Evolutionary conservation across 257 asterid species (phyloP), one percentile per base, ranked within the genome.

Genomic region (Jaltomata sinuosa): DNA sequence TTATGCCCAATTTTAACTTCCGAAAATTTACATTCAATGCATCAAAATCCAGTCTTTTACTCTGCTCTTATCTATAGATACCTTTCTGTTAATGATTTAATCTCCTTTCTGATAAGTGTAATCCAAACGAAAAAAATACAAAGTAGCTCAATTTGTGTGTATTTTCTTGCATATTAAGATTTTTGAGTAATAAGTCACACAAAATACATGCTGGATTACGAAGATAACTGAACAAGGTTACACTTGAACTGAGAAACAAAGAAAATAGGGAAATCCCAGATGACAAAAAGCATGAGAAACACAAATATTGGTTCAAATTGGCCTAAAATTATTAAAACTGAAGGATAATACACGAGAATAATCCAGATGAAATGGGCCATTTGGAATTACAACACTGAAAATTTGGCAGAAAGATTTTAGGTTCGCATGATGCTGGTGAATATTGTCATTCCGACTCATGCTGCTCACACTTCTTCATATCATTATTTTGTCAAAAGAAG

Each of bases 191-290:
- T 38, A 38, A 38, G 6, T 6, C 42, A 38, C 42, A 38, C 42
- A 38, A 38, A 38, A 38, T 38, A 38, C 8, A 38, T n/a, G n/a
- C n/a, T n/a, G n/a, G n/a, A n/a, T n/a, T n/a, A n/a, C n/a, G n/a
- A n/a, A n/a, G n/a, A n/a, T n/a, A n/a, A n/a, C 22, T 21, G 27
- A 8, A 18, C 25, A 54, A 54, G 21, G 27, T n/a, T 53, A 86
- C 53, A 82, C 88, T 91, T 90, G 83, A 83, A 74, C 29, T 82
- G 22, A n/a, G 53, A 50, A 36, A 72, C 74, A 47, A 10, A 80
- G 31, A 55, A 50, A 82, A 82, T 19, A 62, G 85, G 77, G 49
- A 84, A 22, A 87, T 81, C 85, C 88, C 90, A 83, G 85, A 83
- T 79, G 84, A 81, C 50, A 83, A 84, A 82, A 77, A 77, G 77